These are phyloP conservation scores for Aphanoascus verrucosus DNA, from an alignment of 2,329 filamentous ascomycete species.

Conservation along the genomic window DNA sequence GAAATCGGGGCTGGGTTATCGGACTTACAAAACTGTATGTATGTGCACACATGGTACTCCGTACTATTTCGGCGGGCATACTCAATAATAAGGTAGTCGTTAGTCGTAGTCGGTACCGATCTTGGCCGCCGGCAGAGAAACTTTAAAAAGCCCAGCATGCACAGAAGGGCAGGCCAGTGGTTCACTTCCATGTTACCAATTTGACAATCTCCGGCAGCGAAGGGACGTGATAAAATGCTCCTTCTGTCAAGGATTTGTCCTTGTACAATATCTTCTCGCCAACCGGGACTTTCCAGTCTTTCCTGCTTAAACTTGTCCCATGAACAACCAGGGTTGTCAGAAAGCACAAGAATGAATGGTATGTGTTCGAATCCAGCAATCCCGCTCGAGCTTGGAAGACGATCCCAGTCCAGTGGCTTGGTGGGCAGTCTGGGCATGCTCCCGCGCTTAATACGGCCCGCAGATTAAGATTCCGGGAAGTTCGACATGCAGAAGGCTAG, in stretches of 20 bases:
- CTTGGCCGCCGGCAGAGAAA: background rate
- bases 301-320: too few relatives aligned
- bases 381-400: background rate
- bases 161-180: background rate
- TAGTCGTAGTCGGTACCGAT: background rate
- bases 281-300: too few relatives aligned
- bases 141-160: background rate
- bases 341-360: background rate
- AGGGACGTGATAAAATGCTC: background rate
- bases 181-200: background rate
- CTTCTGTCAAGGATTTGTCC: too few relatives aligned
- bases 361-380: background rate
- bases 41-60: too few relatives aligned
- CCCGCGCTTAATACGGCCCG: constrained; percentile 1
- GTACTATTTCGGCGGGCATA: too few relatives aligned
- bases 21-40: too few relatives aligned
- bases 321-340: too few relatives aligned
- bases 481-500: background rate
- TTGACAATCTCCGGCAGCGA: background rate
- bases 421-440: background rate
- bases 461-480: constrained; percentile 2
- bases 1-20: too few relatives aligned
- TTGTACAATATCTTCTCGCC: too few relatives aligned
- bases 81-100: too few relatives aligned
- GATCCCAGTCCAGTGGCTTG: background rate